A percentile compares a stretch with the other conserved stretches of the same genome.
phyloP scores from a whole-genome alignment of 1,284 basidiomycete genomes.

The Pholiota adiposa region DNA sequence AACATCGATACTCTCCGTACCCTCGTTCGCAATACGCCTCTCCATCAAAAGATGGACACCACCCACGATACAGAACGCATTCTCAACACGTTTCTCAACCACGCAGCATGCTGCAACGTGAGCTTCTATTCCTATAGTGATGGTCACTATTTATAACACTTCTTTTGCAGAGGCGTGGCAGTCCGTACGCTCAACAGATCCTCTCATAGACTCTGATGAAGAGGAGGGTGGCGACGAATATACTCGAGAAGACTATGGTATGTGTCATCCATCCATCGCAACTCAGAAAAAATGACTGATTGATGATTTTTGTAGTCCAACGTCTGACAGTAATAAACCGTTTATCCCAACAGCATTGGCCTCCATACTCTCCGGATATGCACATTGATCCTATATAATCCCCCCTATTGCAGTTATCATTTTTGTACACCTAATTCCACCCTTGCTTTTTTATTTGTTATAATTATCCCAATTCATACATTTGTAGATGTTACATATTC shows the following conservation, averaged over 20 bases:
- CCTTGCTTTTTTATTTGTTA: conserved; percentile 22
- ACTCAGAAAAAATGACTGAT: conserved; percentile 1
- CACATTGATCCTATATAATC: conserved; percentile 44
- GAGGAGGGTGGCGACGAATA: conserved; percentile 55
- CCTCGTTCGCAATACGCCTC: conserved; percentile 14
- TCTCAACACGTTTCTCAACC: conserved; percentile 24
- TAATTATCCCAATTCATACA: conserved; percentile 19
- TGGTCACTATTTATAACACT: conserved; percentile 6
- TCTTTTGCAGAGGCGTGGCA: conserved; percentile 57
- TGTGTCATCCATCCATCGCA: conserved; percentile 24
- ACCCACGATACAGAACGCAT: conserved; percentile 11
- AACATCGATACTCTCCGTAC: conserved; percentile 42
- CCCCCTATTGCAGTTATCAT: conserved; percentile 35
- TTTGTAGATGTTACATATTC: conserved; percentile 17
- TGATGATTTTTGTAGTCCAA: conserved; percentile 40
- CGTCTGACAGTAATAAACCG: conserved; percentile 62
- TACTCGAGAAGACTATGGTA: conserved; percentile 58
- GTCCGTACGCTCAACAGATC: conserved; percentile 53
- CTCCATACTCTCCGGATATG: conserved; percentile 30
- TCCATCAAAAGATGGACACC: conserved; percentile 10
- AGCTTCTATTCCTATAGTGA: conserved; percentile 27
- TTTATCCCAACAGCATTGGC: conserved; percentile 34
- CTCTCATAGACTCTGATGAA: conserved; percentile 60
- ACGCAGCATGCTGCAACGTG: conserved; percentile 57
- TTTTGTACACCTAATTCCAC: conserved; percentile 13